Conservation (phyloP, 1,139 yeast species). For the Kodamaea derodonti region DNA sequence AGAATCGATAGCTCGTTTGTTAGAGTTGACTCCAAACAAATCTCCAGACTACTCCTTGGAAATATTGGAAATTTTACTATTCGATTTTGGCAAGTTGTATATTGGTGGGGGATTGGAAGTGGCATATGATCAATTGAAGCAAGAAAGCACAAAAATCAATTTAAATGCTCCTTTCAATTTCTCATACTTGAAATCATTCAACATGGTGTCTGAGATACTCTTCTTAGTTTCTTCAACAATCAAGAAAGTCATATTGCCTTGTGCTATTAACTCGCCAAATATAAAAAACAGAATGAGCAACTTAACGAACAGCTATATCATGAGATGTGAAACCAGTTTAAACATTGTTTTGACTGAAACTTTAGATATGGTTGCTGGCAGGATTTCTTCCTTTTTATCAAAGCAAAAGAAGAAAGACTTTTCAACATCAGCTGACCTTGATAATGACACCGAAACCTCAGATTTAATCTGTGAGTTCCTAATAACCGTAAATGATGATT, state of each 20-base stretch:
- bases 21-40: conserved; percentile 67
- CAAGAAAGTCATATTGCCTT: conserved; percentile 68
- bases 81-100: conserved; percentile 71
- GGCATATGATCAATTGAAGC: conserved; percentile 45
- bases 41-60: conserved; percentile 64
- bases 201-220: conserved; percentile 59
- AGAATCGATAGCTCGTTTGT: conserved; percentile 74
- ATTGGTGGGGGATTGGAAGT: conserved; percentile 75
- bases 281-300: conserved; percentile 62
- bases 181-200: conserved; percentile 48
- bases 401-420: conserved; percentile 65
- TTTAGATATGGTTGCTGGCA: conserved; percentile 45
- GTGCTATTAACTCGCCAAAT: conserved; percentile 59
- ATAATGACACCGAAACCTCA: conserved; percentile 61
- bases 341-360: conserved; percentile 64
- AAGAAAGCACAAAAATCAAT: conserved; percentile 25
- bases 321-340: conserved; percentile 65
- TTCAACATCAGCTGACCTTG: conserved; percentile 43
- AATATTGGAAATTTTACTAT: conserved; percentile 61
- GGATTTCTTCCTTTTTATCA: conserved; percentile 48
- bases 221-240: conserved; percentile 67
- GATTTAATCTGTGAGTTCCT: conserved; percentile 57
- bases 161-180: conserved; percentile 32
- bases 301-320: conserved; percentile 63
- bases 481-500: conserved; percentile 35